Percentiles rank a stretch among this genome's conserved stretches.
Evolutionary conservation across 352 stramenopile genomes (phyloP).

Genomic region (Globisporangium echinulatum): DNA sequence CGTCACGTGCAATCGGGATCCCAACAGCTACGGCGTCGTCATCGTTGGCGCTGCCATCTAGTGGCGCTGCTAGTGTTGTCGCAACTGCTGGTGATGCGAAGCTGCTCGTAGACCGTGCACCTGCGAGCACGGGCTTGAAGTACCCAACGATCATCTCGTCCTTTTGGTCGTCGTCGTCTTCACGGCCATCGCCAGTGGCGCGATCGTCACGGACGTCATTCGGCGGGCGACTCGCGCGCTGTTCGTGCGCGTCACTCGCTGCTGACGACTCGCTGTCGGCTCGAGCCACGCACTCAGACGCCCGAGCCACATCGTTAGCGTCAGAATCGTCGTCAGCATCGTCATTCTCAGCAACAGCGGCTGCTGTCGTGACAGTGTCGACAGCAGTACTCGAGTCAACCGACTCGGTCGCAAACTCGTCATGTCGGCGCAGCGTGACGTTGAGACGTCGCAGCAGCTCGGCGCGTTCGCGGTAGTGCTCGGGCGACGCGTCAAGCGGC

Average conservation of each 20-base stretch:
- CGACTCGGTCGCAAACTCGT: slow-evolving; percentile 3
- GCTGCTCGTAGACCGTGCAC: neutral
- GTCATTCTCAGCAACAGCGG: too few relatives aligned
- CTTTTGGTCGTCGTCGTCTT: neutral
- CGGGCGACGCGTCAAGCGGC: slow-evolving; percentile 8
- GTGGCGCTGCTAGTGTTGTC: neutral
- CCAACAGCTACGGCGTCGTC: neutral
- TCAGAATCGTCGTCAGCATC: neutral
- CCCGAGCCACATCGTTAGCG: neutral
- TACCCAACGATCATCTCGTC: slow-evolving; percentile 41
- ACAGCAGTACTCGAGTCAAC: neutral
- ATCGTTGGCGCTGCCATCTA: neutral
- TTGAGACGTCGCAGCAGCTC: slow-evolving; percentile 32
- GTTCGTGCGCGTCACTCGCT: too few relatives aligned
- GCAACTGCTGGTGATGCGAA: neutral
- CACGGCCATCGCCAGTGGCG: too few relatives aligned
- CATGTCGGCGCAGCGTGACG: slow-evolving; percentile 21
- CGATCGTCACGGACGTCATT: neutral
- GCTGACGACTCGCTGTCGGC: too few relatives aligned
- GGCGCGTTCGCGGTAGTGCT: slow-evolving; percentile 26
- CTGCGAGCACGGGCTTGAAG: slow-evolving; percentile 14
- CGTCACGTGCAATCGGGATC: neutral
- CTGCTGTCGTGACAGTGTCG: too few relatives aligned
- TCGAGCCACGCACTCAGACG: too few relatives aligned
- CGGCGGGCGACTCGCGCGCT: neutral